phyloP scores from a whole-genome alignment of 495 filamentous ascomycete species.

The Talaromyces trachyspermus region DNA sequence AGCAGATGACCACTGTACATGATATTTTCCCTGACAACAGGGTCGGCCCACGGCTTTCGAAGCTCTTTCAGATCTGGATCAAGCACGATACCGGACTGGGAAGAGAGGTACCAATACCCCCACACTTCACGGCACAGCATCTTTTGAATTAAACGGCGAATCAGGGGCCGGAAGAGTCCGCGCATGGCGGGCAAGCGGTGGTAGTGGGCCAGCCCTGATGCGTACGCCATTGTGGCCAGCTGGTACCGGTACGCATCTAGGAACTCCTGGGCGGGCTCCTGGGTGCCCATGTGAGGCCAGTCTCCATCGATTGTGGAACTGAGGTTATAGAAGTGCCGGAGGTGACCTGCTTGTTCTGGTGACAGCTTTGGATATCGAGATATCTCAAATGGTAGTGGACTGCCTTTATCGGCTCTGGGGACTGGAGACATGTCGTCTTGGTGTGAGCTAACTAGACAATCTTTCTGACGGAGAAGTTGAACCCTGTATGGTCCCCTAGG shows the following conservation, averaged over 20 bases:
- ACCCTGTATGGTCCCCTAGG: too few relatives aligned
- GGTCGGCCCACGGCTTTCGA: slow-evolving; percentile 31
- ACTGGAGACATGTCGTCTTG: too few relatives aligned
- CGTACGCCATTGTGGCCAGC: slow-evolving; percentile 30
- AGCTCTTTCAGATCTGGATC: slow-evolving; percentile 28
- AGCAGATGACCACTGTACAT: slow-evolving; percentile 30
- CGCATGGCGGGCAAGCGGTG: slow-evolving; percentile 25
- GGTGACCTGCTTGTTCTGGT: slow-evolving; percentile 24
- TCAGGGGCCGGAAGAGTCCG: slow-evolving; percentile 15
- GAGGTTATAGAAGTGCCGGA: slow-evolving; percentile 34
- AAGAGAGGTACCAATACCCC: slow-evolving; percentile 31
- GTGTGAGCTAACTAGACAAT: too few relatives aligned
- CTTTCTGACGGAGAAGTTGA: too few relatives aligned
- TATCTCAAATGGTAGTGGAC: slow-evolving; percentile 26
- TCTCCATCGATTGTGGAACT: slow-evolving; percentile 21
- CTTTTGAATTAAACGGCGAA: slow-evolving; percentile 22
- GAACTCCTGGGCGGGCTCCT: slow-evolving; percentile 28
- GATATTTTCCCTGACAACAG: slow-evolving; percentile 26
- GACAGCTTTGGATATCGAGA: slow-evolving; percentile 36
- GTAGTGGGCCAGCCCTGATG: slow-evolving; percentile 20
- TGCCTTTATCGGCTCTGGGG: too few relatives aligned
- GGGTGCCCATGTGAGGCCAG: slow-evolving; percentile 28
- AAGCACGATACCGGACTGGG: slow-evolving; percentile 16
- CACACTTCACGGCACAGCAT: slow-evolving; percentile 30
- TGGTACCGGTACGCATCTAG: slow-evolving; percentile 31